These are phyloP conservation scores for Dryadomyces quercus-mongolicae DNA, from an alignment of 2,329 filamentous ascomycete species.

Conservation along the genomic window DNA sequence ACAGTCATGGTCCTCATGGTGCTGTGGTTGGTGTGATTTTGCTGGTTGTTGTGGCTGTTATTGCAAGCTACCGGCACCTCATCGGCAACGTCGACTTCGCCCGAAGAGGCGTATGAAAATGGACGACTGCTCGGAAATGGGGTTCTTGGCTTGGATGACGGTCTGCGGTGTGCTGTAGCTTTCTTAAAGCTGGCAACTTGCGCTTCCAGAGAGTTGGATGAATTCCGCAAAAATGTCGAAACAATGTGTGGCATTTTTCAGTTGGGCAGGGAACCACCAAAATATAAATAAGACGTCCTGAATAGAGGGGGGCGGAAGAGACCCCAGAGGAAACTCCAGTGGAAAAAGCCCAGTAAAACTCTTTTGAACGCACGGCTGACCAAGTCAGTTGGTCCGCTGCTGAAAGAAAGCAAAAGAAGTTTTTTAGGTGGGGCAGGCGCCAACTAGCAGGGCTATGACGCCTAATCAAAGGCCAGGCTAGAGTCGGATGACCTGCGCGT, in stretches of 20 bases:
- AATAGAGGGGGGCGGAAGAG: background rate
- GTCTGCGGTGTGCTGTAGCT: slow-evolving; percentile 19
- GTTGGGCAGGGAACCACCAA: background rate
- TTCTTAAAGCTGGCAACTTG: slow-evolving; percentile 37
- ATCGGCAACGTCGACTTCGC: slow-evolving; percentile 21
- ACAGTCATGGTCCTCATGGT: slow-evolving; percentile 10
- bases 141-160: slow-evolving; percentile 14
- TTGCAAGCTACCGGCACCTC: slow-evolving; percentile 9
- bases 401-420: background rate
- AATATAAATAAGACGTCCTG: background rate
- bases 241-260: slow-evolving; percentile 43
- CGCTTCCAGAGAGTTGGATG: slow-evolving; percentile 33
- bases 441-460: background rate
- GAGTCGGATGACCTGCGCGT: background rate
- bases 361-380: background rate
- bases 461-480: background rate
- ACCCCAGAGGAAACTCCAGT: background rate
- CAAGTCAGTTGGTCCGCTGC: background rate
- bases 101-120: slow-evolving; percentile 24
- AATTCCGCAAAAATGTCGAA: slow-evolving; percentile 42
- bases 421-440: background rate
- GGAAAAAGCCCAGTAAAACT: background rate
- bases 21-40: slow-evolving; percentile 5
- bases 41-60: background rate
- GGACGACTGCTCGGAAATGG: slow-evolving; percentile 16